A percentile compares a stretch with the other conserved stretches of the same genome.
These are phyloP conservation scores for Fusarium anguioides DNA, from an alignment of 2,329 filamentous ascomycete genomes.

Conservation along the genomic window DNA sequence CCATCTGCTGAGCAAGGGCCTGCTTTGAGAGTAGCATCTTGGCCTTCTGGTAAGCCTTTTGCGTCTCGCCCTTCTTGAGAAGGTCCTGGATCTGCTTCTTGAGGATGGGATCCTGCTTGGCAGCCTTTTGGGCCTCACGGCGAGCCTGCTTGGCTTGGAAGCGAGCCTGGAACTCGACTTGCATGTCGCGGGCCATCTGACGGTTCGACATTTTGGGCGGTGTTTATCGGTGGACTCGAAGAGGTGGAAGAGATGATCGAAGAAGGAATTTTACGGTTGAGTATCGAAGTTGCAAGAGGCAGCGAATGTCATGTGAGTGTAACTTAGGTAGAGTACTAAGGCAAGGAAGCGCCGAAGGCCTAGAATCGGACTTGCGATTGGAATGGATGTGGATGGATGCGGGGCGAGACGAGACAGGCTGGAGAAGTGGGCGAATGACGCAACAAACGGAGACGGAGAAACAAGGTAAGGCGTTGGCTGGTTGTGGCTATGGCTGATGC, in stretches of 20 bases:
- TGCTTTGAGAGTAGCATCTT: constrained; percentile 72
- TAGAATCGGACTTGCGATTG: constrained; percentile 27
- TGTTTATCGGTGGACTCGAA: background rate
- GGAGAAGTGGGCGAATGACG: constrained; percentile 40
- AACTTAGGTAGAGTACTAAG: constrained; percentile 29
- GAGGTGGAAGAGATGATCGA: background rate
- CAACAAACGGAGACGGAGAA: constrained; percentile 30
- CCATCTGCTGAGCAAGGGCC: constrained; percentile 71
- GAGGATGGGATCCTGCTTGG: constrained; percentile 69
- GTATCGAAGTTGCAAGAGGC: constrained; percentile 4
- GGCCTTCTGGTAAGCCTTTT: constrained; percentile 71
- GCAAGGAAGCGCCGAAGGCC: constrained; percentile 36
- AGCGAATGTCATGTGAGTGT: constrained; percentile 43
- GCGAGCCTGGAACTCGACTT: constrained; percentile 71
- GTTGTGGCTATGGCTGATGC: constrained; percentile 11
- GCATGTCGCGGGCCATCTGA: constrained; percentile 69
- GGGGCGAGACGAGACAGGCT: constrained; percentile 27
- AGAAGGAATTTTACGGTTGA: background rate
- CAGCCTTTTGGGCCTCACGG: constrained; percentile 69
- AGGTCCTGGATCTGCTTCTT: constrained; percentile 73
- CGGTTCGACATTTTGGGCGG: constrained; percentile 65
- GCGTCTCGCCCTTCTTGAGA: constrained; percentile 71
- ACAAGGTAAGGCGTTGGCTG: background rate
- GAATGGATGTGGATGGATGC: constrained; percentile 16
- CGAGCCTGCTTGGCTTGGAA: constrained; percentile 72